These are phyloP conservation scores for Eimeria praecox DNA, from an alignment of 169 alveolate species.

Conservation along the genomic window DNA sequence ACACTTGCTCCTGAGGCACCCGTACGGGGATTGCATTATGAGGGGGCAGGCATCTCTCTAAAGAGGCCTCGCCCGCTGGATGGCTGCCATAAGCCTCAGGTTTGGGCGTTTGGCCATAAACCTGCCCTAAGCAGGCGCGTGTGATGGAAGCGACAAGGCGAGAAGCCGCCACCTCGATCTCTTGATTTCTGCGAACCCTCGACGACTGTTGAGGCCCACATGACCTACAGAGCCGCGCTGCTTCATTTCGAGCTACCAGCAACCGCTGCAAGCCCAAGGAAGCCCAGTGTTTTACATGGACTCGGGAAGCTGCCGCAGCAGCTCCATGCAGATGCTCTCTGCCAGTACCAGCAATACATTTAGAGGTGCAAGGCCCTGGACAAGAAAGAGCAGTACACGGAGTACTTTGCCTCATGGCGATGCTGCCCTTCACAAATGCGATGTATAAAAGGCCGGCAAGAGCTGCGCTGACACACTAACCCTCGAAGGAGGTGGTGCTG, in stretches of 20 bases:
- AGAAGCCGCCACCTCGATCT: background rate
- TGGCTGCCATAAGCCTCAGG: background rate
- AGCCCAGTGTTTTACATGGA: background rate
- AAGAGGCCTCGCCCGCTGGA: background rate
- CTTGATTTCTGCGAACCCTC: background rate
- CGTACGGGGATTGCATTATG: background rate
- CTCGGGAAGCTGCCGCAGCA: conserved; percentile 1
- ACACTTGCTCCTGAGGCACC: background rate
- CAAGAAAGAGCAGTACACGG: background rate
- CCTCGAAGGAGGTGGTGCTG: background rate
- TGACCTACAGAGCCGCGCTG: background rate
- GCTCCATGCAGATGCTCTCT: background rate
- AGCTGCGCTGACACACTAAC: background rate
- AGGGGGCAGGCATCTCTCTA: background rate
- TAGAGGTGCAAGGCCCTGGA: background rate
- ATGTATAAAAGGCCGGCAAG: background rate
- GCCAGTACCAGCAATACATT: background rate
- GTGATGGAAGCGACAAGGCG: conserved; percentile 2
- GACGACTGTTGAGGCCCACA: background rate
- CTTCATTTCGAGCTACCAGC: background rate
- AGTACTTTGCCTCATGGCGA: background rate
- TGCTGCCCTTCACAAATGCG: background rate
- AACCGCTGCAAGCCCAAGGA: background rate
- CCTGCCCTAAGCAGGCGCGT: background rate
- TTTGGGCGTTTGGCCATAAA: background rate